Evolutionary conservation across 305 asterid genomes (phyloP), one percentile per base, ranked within the genome.

Genomic region (Rubia balearica): DNA sequence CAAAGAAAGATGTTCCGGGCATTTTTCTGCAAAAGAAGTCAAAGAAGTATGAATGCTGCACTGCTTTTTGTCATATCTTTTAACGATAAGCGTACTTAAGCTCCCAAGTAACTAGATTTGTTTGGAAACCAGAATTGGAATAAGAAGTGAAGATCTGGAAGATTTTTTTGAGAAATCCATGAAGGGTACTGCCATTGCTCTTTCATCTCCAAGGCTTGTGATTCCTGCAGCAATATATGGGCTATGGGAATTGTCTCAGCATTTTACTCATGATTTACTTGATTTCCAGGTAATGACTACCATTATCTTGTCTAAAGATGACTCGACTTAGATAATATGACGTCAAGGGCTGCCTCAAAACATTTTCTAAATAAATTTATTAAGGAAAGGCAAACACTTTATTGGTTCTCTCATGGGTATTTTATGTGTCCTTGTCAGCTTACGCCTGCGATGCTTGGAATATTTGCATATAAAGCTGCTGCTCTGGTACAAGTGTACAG

Each of bases 381-480:
- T 42, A 17, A 13, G 22, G 5, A 67, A 46, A 45, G 60, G 4
- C 38, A 67, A 14, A 4, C 14, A 3, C 46, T 13, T 74, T 9
- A 17, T 5, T 73, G 13, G 55, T 36, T 14, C 21, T 61, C 11
- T 22, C 42, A 30, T 41, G 48, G 19, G 49, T 49, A 21, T 71
- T 71, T 69, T 67, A 49, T 68, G 42, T 71, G 65, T 1, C 71
- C 70, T 62, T 73, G 76, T 53, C 95, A 94, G 98, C 95, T 94
- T 51, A 77, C 78, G 48, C 96, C 99, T 11, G 97, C 93, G 43
- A 89, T 94, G 95, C 80, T 94, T 14, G 97, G 99, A 74, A 79
- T 94, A 62, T 94, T 94, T 83, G 99, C 95, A 8, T 94, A 94
- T 71, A 94, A 94, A 83, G 97, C 99, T 61, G 97, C 99, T 68